These are phyloP conservation scores for Thermothielavioides terrestris DNA, from an alignment of 495 filamentous ascomycete species.

Conservation along the genomic window DNA sequence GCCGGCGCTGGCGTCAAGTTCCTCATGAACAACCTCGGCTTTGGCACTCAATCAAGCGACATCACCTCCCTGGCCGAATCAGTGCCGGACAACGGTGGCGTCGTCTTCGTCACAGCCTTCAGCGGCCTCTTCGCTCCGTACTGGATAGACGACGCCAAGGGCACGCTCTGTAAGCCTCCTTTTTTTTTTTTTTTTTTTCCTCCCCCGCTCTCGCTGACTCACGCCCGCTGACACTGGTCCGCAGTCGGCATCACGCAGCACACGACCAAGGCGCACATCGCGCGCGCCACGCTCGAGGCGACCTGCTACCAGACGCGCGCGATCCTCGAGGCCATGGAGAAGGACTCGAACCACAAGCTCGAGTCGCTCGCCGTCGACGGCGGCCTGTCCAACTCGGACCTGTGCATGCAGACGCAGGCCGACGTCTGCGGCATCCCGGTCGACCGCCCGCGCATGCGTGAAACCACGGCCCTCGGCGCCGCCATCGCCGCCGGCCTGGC, in stretches of 20 bases:
- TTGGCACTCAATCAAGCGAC: constrained; percentile 67
- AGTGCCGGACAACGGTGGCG: constrained; percentile 84
- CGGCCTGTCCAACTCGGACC: constrained; percentile 86
- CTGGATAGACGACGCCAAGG: constrained; percentile 94
- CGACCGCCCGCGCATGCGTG: constrained; percentile 82
- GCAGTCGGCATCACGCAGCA: constrained; percentile 83
- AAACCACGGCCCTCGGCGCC: constrained; percentile 89
- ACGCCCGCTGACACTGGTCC: not conserved
- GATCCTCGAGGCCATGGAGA: constrained; percentile 90
- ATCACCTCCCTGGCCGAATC: constrained; percentile 74
- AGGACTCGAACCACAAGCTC: constrained; percentile 73
- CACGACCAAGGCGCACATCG: constrained; percentile 84
- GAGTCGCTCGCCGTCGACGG: constrained; percentile 80
- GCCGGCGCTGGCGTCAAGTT: constrained; percentile 87
- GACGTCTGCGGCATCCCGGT: constrained; percentile 84
- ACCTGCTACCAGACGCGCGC: constrained; percentile 94
- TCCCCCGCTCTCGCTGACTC: constrained; percentile 3
- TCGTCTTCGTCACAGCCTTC: constrained; percentile 92
- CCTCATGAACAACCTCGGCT: constrained; percentile 80
- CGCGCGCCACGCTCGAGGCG: constrained; percentile 87
- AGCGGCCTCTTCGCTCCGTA: constrained; percentile 96
- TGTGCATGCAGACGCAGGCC: constrained; percentile 96
- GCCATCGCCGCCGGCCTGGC: constrained; percentile 91
- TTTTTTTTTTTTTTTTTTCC: constrained; percentile 4
- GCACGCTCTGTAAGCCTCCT: constrained; percentile 66